Base-by-base conservation (phyloP, 2,329 filamentous ascomycete genomes). In the Trichoderma harzianum region DNA sequence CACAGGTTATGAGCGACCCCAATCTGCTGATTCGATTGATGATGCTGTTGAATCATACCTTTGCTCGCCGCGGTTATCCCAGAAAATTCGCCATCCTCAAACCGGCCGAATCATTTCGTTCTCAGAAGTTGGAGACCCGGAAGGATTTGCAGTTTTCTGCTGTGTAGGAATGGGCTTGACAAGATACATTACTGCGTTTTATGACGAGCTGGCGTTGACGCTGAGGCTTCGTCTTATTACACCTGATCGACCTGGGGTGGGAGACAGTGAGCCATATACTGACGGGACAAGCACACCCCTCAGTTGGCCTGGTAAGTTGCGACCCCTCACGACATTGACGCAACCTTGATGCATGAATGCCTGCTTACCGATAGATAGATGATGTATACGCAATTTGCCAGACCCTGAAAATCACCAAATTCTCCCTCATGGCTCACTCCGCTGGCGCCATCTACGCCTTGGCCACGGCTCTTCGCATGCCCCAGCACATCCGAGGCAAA, bases 141-240 rank as follows among this genome's bases (percentile, higher is more conserved):
- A 95, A 57, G 96, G 96, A 1, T 95, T 92, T 75, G 95, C 94
- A 3, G 93, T 99, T 2, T 95, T 99, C 76, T 97, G 96, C 79
- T 99, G 96, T 78, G 94, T 99, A 3, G 96, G 96, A 24, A 99
- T 99, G 96, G 96, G 96, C 0, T 82, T 99, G 77, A 99, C 96
- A 12, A 89, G 96, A 81, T 99, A 96, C 79, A 93, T 99, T 72
- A 98, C 94, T 73, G 94, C 95, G 0, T 99, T 99, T 79, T 99
- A 98, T 79, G 96, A 99, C 79, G 96, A 99, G 80, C 85, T 99
- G 68, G 96, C 96, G 3, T 84, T 93, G 77, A 97, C 95, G 0
- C 84, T 99, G 72, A 96, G 94, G 80, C 83, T 99, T 71, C 90
- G 96, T 24, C 86, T 99, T 66, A 97, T 99, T 75, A 98, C 96